phyloP scores from a whole-genome alignment of 2,329 filamentous ascomycete species.

The Verticillium tricorpus region DNA sequence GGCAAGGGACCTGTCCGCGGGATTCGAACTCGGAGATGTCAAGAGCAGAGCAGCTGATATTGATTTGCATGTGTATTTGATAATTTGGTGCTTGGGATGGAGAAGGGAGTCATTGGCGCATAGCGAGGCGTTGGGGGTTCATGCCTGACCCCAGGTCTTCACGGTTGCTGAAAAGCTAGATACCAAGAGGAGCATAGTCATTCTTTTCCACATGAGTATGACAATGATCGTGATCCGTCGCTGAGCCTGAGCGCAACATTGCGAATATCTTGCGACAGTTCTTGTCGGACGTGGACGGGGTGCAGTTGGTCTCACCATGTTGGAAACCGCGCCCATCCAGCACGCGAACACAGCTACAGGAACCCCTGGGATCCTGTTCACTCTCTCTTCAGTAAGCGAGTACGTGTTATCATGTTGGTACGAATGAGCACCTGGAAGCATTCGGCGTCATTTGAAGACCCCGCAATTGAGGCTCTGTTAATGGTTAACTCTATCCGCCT shows the following conservation, averaged over 20 bases:
- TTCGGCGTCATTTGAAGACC: no score
- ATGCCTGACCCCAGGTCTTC: not conserved
- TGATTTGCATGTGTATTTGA: not conserved
- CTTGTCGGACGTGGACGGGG: not conserved
- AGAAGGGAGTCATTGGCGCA: not conserved
- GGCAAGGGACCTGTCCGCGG: not conserved
- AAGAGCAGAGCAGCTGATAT: not conserved
- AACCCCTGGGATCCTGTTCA: no score
- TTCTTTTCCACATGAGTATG: not conserved
- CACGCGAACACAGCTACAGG: no score
- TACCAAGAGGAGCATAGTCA: not conserved
- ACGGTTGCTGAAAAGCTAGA: not conserved
- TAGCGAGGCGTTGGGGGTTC: not conserved
- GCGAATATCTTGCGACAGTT: not conserved
- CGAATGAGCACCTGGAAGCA: no score
- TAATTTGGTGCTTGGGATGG: not conserved
- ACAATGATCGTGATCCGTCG: no score
- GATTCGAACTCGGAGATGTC: not conserved
- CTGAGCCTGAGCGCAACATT: not conserved
- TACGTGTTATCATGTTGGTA: no score
- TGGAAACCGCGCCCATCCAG: no score
- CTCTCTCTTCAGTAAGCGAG: no score
- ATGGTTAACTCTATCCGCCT: no score
- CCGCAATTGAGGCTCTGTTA: no score
- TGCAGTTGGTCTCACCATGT: no score